These are phyloP conservation scores for Trichoderma reesei DNA, from an alignment of 495 filamentous ascomycete genomes.

Conservation along the genomic window DNA sequence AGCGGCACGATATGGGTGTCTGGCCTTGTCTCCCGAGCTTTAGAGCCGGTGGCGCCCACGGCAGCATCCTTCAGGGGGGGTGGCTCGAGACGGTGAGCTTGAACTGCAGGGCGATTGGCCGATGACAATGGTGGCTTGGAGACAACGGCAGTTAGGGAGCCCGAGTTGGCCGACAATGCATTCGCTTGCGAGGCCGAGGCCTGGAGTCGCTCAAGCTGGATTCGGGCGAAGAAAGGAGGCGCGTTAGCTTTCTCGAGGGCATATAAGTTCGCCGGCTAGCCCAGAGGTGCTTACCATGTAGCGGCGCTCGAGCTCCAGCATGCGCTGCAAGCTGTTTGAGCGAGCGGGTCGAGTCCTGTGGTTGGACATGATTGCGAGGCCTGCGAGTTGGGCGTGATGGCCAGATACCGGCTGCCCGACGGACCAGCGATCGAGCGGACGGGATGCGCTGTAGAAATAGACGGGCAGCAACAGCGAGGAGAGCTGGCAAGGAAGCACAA, in stretches of 20 bases:
- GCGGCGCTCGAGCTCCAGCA: slow-evolving; percentile 43
- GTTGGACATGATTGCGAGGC: neutral
- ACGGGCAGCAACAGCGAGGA: neutral
- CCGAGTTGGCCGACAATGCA: neutral
- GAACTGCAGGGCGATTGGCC: neutral
- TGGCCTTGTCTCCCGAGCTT: neutral
- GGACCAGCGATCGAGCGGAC: neutral
- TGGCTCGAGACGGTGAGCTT: neutral
- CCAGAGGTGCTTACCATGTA: slow-evolving; percentile 35
- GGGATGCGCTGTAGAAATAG: neutral
- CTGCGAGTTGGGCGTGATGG: neutral
- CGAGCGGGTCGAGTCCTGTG: slow-evolving; percentile 14
- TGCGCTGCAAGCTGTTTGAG: slow-evolving; percentile 35
- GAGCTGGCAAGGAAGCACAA: neutral
- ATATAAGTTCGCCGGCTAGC: neutral
- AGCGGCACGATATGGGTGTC: neutral
- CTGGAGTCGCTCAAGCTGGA: slow-evolving; percentile 8
- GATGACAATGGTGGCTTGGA: neutral
- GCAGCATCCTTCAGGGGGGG: neutral
- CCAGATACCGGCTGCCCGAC: neutral
- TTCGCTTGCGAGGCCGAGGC: neutral
- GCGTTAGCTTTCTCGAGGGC: neutral
- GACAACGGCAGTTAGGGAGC: neutral
- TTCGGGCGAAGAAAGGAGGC: neutral
- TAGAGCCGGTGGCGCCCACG: neutral